phyloP scores from a whole-genome alignment of 768 basidiomycete species.

The Amanita muscaria region DNA sequence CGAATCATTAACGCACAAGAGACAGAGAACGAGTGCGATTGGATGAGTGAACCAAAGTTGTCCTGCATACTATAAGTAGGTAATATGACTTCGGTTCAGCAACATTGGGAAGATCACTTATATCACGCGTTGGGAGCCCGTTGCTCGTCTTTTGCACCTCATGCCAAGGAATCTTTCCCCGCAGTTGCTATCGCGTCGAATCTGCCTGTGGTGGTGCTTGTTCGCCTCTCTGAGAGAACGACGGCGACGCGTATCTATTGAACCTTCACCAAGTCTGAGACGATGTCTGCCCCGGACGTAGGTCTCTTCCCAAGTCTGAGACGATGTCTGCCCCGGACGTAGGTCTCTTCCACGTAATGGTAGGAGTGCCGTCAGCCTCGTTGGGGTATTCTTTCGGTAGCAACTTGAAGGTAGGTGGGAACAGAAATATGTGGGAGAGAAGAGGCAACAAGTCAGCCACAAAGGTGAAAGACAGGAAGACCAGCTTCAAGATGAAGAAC shows the following conservation, averaged over 20 bases:
- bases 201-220: too few relatives aligned
- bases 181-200: neutral
- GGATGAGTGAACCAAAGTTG: slow-evolving; percentile 2
- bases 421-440: neutral
- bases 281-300: neutral
- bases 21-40: slow-evolving; percentile 2
- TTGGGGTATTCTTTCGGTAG: neutral
- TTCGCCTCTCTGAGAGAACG: neutral
- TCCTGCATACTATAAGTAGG: slow-evolving; percentile 2
- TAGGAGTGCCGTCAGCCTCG: neutral
- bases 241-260: neutral
- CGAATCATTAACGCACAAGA: neutral
- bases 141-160: neutral
- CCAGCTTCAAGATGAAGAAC: neutral
- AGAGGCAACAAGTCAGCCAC: neutral
- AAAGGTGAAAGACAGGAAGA: neutral
- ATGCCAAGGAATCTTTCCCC: neutral
- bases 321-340: neutral
- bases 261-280: neutral
- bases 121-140: neutral
- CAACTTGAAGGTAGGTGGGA: neutral
- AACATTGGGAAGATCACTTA: neutral
- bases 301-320: neutral
- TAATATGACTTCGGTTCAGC: neutral
- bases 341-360: neutral